A percentile compares a stretch with the other conserved stretches of the same genome.
Conservation (phyloP, 176 grass and related monocot species). For the Bromus sterilis region DNA sequence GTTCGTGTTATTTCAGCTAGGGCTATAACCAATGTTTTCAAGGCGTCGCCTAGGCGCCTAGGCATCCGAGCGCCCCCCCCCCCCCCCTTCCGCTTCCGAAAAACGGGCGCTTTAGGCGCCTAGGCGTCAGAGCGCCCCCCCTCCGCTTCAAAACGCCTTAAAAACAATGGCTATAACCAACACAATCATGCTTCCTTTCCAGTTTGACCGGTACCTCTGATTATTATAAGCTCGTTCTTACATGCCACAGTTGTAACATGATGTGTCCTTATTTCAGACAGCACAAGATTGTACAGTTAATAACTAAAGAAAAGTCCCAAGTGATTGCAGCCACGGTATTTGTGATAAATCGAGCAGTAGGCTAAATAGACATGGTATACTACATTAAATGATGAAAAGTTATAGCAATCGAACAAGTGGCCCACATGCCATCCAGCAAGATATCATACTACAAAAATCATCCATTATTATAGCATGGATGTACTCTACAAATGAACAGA, state of each 20-base stretch:
- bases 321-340: background rate
- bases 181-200: background rate
- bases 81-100: no score
- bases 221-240: background rate
- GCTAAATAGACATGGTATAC: background rate
- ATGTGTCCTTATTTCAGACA: background rate
- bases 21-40: no score
- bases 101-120: no score
- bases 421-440: background rate
- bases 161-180: background rate
- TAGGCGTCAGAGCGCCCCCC: no score
- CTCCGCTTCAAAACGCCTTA: no score
- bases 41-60: no score
- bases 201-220: background rate
- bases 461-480: background rate
- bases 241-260: background rate
- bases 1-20: no score
- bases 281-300: background rate
- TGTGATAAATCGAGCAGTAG: background rate
- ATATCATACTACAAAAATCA: constrained; percentile 26
- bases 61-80: no score
- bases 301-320: background rate
- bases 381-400: background rate
- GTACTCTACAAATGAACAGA: background rate
- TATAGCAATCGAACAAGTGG: background rate